Evolutionary conservation across 208 protist species (phyloP), one percentile per base, ranked within the genome.

Genomic region (Trypanosoma lewisi): DNA sequence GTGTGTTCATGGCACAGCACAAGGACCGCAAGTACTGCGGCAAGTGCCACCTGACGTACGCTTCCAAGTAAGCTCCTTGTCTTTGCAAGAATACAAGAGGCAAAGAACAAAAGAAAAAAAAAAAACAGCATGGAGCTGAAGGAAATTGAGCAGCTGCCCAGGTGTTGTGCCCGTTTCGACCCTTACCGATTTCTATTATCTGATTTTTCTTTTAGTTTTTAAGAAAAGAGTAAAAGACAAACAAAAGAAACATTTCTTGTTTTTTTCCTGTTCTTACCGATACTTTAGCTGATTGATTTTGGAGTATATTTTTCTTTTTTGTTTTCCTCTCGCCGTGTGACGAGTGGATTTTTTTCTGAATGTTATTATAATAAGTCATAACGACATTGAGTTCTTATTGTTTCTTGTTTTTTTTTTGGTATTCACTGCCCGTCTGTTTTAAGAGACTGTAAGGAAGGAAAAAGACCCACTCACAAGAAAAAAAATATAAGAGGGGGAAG

Each of bases 1-100:
- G 97, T 63, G 75, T 97, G 53, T 98, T 98, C 91, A 97, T 99
- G 90, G 96, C 97, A 47, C 79, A 70, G 45, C 97, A 99, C 73
- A 85, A 83, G 44, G 87, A 98, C 56, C 85, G 99, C 68, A 87
- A 99, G 73, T 99, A 99, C 89, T 99, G 99, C 89, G 99, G 99
- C 51, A 98, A 98, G 79, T 99, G 98, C 81, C 62, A 66, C 59
- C 66, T 73, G 33, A 73, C 64, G 3, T 77, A 63, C 65, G 34
- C 51, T 8, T 19, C 50, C 30, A 63, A 69, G 54, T 73, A 67
- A 52, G 14, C n/a, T n/a, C n/a, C n/a, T n/a, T n/a, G n/a, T n/a
- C n/a, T n/a, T n/a, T n/a, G n/a, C n/a, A n/a, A n/a, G n/a, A n/a
- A n/a, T n/a, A n/a, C 25, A 50, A 27, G n/a, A 49, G 41, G 16